phyloP scores from a whole-genome alignment of 1,284 basidiomycete species.

The Malassezia slooffiae region DNA sequence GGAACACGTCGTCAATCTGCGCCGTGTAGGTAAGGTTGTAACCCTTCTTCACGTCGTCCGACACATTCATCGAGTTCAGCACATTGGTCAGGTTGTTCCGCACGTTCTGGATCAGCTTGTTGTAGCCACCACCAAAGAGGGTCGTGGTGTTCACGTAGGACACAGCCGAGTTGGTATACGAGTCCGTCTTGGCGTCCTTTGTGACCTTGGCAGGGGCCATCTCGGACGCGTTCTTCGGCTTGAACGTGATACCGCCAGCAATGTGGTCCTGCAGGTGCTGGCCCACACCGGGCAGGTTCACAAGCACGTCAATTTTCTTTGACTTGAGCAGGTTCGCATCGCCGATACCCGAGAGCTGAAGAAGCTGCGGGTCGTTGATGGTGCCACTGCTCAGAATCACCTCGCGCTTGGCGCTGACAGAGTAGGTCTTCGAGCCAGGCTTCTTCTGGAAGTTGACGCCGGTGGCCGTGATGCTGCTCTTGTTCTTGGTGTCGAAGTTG shows the following conservation, averaged over 20 bases:
- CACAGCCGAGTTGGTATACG: slow-evolving; percentile 59
- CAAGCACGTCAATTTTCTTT: slow-evolving; percentile 51
- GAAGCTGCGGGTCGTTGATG: slow-evolving; percentile 51
- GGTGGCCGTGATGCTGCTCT: slow-evolving; percentile 51
- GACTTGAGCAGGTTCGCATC: slow-evolving; percentile 51
- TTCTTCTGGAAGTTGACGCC: slow-evolving; percentile 53
- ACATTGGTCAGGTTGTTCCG: slow-evolving; percentile 43
- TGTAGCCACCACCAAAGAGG: slow-evolving; percentile 30
- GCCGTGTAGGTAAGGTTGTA: slow-evolving; percentile 57
- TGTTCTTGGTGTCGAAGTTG: slow-evolving; percentile 50
- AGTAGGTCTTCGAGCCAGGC: slow-evolving; percentile 35
- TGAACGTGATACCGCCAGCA: slow-evolving; percentile 51
- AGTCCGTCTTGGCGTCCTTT: slow-evolving; percentile 51
- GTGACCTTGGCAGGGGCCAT: slow-evolving; percentile 21
- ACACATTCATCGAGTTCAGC: slow-evolving; percentile 51
- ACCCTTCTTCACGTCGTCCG: slow-evolving; percentile 54
- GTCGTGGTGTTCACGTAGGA: slow-evolving; percentile 57
- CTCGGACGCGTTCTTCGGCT: slow-evolving; percentile 51
- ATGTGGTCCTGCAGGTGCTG: slow-evolving; percentile 61
- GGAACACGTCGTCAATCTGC: slow-evolving; percentile 50
- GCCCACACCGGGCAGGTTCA: slow-evolving; percentile 62
- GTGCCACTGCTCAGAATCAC: slow-evolving; percentile 51
- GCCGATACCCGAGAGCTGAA: slow-evolving; percentile 62
- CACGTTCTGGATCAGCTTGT: slow-evolving; percentile 48
- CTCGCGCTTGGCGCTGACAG: slow-evolving; percentile 54